Evolutionary conservation across 768 basidiomycete genomes (phyloP), one percentile per base, ranked within the genome.

Genomic region (Tulasnella sp.): DNA sequence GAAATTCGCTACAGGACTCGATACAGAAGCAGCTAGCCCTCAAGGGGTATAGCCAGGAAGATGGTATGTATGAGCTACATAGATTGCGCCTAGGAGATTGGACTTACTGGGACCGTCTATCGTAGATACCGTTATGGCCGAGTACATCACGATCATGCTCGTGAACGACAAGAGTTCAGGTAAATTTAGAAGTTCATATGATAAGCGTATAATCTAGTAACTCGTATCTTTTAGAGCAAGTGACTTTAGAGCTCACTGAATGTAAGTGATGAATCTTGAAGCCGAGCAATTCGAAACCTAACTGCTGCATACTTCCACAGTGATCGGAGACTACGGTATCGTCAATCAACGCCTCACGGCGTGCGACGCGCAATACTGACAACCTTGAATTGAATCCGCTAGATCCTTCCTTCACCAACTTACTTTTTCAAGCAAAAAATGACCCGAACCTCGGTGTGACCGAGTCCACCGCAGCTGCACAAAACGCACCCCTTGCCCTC

Each of bases 141-240:
- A 93, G 70, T 93, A 91, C 66, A 90, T 92, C 59, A 90, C 87
- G 19, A 93, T 93, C 60, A 92, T 93, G 91, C 80, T 93, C 49
- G 91, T 92, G 64, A 93, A 93, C 68, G 87, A 87, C 71, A 93
- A 92, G 75, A 83, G 60, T 7, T 49, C 63, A 42, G 63, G 63
- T 64, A 44, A 50, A 50, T 34, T 22, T 85, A 60, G 71, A 80
- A 63, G 79, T 87, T 84, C n/a, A n/a, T n/a, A n/a, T n/a, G n/a
- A 42, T 27, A 51, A 43, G 42, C 4, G 56, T 55, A 52, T 44
- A 58, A 29, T 44, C 54, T 43, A 61, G n/a, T n/a, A n/a, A n/a
- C n/a, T n/a, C n/a, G n/a, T n/a, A n/a, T n/a, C n/a, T n/a, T n/a
- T 60, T 57, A 87, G 91, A 78, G 49, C 88, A 92, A 78, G 90